These are phyloP conservation scores for Solanum bulbocastanum DNA, from an alignment of 257 asterid genomes.

Conservation along the genomic window DNA sequence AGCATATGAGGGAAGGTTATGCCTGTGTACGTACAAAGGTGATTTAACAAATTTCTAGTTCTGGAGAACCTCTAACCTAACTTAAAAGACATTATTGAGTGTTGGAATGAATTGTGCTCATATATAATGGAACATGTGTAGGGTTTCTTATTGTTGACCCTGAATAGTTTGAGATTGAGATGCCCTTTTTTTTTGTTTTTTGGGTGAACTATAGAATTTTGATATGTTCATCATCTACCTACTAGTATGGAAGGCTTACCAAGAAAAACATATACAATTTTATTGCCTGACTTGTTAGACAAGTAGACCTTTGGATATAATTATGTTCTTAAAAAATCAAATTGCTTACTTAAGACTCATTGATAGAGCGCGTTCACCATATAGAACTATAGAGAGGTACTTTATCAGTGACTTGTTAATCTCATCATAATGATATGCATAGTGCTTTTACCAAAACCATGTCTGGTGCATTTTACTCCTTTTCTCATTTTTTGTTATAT, in stretches of 20 bases:
- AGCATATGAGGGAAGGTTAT: not conserved
- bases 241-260: not conserved
- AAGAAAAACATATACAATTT: not conserved
- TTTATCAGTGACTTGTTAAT: not conserved
- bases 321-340: not conserved
- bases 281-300: not conserved
- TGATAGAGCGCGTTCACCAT: not conserved
- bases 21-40: not conserved
- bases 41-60: not conserved
- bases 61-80: not conserved
- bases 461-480: not conserved
- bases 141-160: not conserved
- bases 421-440: not conserved
- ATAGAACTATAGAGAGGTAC: not conserved
- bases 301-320: not conserved
- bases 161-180: not conserved
- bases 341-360: not conserved
- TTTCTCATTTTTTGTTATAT: not conserved
- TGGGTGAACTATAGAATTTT: not conserved
- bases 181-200: not conserved
- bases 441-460: not conserved
- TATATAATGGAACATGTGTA: not conserved
- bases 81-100: not conserved
- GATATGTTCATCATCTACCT: not conserved
- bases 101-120: not conserved